phyloP scores from a whole-genome alignment of 257 asterid genomes.

The Pogostemon cablin region DNA sequence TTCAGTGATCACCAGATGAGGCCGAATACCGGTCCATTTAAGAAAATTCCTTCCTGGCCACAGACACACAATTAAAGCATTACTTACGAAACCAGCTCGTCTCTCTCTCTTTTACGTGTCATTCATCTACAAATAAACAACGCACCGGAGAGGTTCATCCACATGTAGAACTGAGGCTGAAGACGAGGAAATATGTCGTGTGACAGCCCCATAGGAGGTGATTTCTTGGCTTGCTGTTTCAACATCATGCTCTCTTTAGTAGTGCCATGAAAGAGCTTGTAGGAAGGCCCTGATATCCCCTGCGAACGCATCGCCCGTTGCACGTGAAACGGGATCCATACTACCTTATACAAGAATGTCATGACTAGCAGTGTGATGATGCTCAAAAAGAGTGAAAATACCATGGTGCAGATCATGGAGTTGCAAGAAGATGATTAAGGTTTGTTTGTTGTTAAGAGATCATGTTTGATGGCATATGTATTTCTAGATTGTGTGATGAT shows the following conservation, averaged over 20 bases:
- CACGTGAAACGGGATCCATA: constrained; percentile 51
- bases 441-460: neutral
- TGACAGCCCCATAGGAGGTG: constrained; percentile 53
- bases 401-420: constrained; percentile 4
- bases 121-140: no score
- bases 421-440: neutral
- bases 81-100: no score
- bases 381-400: constrained; percentile 25
- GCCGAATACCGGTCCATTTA: constrained; percentile 51
- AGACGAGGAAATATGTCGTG: constrained; percentile 58
- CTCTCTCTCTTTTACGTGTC: no score
- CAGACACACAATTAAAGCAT: neutral
- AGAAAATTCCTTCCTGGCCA: constrained; percentile 51
- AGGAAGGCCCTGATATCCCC: constrained; percentile 59
- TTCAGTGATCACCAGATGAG: constrained; percentile 62
- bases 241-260: constrained; percentile 51
- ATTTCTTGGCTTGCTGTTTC: constrained; percentile 41
- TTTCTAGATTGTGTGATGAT: neutral
- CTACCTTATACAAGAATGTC: constrained; percentile 44
- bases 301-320: constrained; percentile 46
- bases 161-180: constrained; percentile 50
- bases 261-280: constrained; percentile 51
- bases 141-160: constrained; percentile 59
- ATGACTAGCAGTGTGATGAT: constrained; percentile 30
- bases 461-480: neutral